Evolutionary conservation across 495 filamentous ascomycete species (phyloP).

Genomic region (Immersiella caudata): DNA sequence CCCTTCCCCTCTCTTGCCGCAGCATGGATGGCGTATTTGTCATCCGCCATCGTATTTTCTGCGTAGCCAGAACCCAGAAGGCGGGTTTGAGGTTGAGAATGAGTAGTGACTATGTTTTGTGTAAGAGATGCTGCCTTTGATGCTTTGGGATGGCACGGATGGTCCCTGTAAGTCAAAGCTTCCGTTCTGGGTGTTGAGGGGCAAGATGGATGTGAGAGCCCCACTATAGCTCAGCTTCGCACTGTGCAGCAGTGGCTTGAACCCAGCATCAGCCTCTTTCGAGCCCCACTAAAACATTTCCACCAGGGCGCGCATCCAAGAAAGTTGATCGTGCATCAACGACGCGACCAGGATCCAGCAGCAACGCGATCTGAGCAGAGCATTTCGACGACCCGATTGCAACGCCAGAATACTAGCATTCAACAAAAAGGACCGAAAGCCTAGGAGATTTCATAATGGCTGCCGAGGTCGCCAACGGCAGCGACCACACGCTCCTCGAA

Average conservation of each 20-base stretch:
- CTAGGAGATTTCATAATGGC: conserved; percentile 24
- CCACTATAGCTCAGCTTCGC: background rate
- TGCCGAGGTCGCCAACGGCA: conserved; percentile 35
- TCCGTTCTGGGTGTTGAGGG: conserved; percentile 7
- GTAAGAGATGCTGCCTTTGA: background rate
- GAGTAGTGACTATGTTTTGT: background rate
- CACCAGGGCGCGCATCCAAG: background rate
- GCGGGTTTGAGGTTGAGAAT: background rate
- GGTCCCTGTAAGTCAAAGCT: conserved; percentile 15
- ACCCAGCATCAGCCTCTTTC: background rate
- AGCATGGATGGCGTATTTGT: conserved; percentile 58
- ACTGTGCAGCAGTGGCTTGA: conserved; percentile 13
- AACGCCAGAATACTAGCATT: background rate
- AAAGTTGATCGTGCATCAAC: conserved; percentile 5
- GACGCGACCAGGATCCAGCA: conserved; percentile 15
- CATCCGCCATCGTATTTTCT: conserved; percentile 22
- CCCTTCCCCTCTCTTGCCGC: conserved; percentile 86
- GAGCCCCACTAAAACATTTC: conserved; percentile 11
- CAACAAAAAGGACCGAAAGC: background rate
- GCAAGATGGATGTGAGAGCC: background rate
- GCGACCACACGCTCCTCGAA: conserved; percentile 37
- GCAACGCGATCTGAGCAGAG: background rate
- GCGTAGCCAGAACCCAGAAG: too few species aligned
- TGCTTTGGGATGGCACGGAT: background rate
- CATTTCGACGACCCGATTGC: background rate